phyloP scores from a whole-genome alignment of 768 basidiomycete species.

The Russula griseocarnosa region DNA sequence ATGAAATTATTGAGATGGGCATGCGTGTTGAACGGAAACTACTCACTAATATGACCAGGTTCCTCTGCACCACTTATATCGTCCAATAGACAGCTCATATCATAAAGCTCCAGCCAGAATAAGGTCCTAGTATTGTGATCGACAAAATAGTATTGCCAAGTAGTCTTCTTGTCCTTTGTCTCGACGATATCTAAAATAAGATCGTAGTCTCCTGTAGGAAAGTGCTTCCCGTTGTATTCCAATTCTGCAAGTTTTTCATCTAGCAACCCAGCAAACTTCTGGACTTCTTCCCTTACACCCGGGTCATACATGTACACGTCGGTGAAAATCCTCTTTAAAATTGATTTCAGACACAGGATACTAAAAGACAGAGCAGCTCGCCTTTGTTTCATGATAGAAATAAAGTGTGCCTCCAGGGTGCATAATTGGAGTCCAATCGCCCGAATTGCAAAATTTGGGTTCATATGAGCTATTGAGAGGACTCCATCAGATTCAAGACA shows the following conservation, averaged over 20 bases:
- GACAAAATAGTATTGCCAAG: slow-evolving; percentile 17
- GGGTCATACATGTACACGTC: slow-evolving; percentile 22
- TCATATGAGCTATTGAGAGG: neutral
- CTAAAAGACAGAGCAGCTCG: neutral
- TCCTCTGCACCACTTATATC: neutral
- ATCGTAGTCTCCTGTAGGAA: neutral
- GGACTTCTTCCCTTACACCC: slow-evolving; percentile 1
- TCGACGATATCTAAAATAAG: slow-evolving; percentile 13
- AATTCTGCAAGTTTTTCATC: neutral
- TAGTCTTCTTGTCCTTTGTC: neutral
- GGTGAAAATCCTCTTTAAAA: slow-evolving; percentile 9
- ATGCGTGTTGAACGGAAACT: neutral
- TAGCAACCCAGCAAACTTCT: neutral
- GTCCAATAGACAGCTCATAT: neutral
- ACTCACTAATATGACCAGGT: slow-evolving; percentile 17
- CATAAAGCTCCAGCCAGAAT: slow-evolving; percentile 11
- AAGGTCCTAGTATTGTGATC: slow-evolving; percentile 6
- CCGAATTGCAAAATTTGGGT: neutral
- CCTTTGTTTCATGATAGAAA: slow-evolving; percentile 8
- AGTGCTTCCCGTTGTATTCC: too few relatives aligned
- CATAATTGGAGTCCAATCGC: neutral
- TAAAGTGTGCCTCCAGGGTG: slow-evolving; percentile 18
- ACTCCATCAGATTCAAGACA: neutral
- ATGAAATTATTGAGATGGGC: neutral
- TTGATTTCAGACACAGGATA: neutral